These are phyloP conservation scores for Solanum piurae DNA, from an alignment of 257 asterid species.

Conservation along the genomic window DNA sequence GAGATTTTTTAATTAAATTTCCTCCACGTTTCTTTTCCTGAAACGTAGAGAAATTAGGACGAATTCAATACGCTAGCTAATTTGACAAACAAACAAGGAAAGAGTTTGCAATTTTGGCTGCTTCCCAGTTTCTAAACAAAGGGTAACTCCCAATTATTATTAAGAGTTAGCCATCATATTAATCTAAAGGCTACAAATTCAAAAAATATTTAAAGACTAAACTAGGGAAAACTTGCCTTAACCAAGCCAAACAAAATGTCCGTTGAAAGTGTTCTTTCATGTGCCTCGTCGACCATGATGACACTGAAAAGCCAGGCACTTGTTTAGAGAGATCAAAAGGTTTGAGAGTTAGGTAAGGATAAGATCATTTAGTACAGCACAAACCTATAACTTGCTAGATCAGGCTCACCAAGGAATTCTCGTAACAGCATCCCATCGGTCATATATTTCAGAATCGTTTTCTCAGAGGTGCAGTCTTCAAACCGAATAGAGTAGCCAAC, in stretches of 20 bases:
- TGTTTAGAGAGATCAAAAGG: not conserved
- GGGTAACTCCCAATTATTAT: not conserved
- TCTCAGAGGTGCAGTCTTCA: constrained; percentile 91
- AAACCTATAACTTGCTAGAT: constrained; percentile 82
- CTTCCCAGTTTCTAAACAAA: not conserved
- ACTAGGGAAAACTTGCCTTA: constrained; percentile 35
- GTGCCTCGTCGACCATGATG: constrained; percentile 97
- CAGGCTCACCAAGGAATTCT: constrained; percentile 96
- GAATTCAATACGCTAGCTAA: not conserved
- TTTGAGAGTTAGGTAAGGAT: not conserved
- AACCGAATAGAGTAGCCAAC: constrained; percentile 96
- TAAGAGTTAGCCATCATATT: not conserved
- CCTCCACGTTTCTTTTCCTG: not conserved
- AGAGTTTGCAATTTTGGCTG: not conserved
- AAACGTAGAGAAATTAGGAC: not conserved
- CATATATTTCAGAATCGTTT: constrained; percentile 79
- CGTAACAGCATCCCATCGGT: constrained; percentile 90
- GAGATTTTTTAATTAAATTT: not conserved
- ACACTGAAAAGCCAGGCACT: constrained; percentile 40
- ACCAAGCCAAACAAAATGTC: constrained; percentile 92
- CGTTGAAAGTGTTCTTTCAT: constrained; percentile 84
- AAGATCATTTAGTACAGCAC: constrained; percentile 1
- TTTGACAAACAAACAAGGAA: not conserved
- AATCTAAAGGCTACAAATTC: not conserved
- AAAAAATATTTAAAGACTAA: not conserved